These are phyloP conservation scores for Chloris gayana DNA, from an alignment of 176 grass and related monocot species.

Conservation along the genomic window DNA sequence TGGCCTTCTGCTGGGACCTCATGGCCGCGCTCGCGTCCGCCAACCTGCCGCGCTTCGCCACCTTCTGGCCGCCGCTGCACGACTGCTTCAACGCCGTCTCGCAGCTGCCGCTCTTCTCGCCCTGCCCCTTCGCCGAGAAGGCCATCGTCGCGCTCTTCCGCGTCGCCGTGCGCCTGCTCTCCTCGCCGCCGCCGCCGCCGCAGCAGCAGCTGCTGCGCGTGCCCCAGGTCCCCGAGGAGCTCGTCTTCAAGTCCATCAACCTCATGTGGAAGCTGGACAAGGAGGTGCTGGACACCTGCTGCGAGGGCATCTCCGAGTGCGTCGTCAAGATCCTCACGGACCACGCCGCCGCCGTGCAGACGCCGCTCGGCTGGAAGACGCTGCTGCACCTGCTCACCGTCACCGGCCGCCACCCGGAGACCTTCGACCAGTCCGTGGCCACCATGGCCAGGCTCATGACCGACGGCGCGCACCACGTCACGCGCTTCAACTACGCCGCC, in stretches of 20 bases:
- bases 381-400: conserved; percentile 73
- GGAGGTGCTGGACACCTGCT: conserved; percentile 86
- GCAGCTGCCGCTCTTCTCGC: conserved; percentile 76
- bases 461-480: conserved; percentile 52
- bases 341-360: conserved; percentile 57
- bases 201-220: background rate
- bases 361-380: conserved; percentile 75
- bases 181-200: conserved; percentile 9
- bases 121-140: conserved; percentile 90
- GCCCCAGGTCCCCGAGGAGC: conserved; percentile 50
- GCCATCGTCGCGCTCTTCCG: conserved; percentile 75
- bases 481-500: conserved; percentile 66
- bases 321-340: conserved; percentile 59
- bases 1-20: conserved; percentile 91
- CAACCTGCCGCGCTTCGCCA: conserved; percentile 68
- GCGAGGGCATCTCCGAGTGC: conserved; percentile 62
- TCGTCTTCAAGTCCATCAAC: conserved; percentile 83
- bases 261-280: conserved; percentile 91
- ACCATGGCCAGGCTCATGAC: conserved; percentile 71
- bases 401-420: conserved; percentile 80
- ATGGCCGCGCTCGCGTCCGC: conserved; percentile 42
- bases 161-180: conserved; percentile 61
- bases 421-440: conserved; percentile 79
- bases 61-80: conserved; percentile 74
- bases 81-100: conserved; percentile 76